Conservation (phyloP, 352 stramenopile genomes). For the Globisporangium polare region DNA sequence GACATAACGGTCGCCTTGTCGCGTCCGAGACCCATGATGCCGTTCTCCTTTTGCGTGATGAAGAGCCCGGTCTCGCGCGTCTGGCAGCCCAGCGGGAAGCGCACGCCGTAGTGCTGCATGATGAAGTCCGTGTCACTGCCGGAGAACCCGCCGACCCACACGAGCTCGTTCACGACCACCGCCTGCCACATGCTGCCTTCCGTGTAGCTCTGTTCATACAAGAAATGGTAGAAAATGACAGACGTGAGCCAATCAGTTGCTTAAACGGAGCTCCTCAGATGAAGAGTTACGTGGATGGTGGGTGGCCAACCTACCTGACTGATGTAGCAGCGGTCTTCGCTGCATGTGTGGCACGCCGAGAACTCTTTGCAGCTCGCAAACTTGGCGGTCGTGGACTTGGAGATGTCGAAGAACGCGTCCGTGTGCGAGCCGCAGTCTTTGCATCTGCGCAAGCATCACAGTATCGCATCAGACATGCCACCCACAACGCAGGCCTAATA, state of each 20-base stretch:
- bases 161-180: constrained; percentile 72
- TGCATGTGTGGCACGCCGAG: constrained; percentile 44
- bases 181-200: constrained; percentile 88
- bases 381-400: constrained; percentile 72
- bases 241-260: neutral
- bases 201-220: constrained; percentile 58
- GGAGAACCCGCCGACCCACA: constrained; percentile 71
- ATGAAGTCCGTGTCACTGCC: constrained; percentile 41
- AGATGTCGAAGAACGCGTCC: constrained; percentile 64
- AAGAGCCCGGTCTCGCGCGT: constrained; percentile 82
- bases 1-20: constrained; percentile 62
- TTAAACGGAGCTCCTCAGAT: neutral
- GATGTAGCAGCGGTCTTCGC: constrained; percentile 65
- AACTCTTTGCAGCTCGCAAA: constrained; percentile 64
- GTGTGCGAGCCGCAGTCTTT: constrained; percentile 67
- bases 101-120: constrained; percentile 62
- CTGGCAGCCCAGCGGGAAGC: constrained; percentile 76
- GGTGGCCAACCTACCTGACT: constrained; percentile 43
- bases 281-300: neutral
- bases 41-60: constrained; percentile 85
- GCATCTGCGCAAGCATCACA: constrained; percentile 28
- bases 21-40: constrained; percentile 86
- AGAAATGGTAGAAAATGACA: neutral
- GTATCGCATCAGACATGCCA: neutral
- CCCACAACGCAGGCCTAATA: neutral